These are phyloP conservation scores for Boletellus ananas DNA, from an alignment of 768 basidiomycete species.

Conservation along the genomic window DNA sequence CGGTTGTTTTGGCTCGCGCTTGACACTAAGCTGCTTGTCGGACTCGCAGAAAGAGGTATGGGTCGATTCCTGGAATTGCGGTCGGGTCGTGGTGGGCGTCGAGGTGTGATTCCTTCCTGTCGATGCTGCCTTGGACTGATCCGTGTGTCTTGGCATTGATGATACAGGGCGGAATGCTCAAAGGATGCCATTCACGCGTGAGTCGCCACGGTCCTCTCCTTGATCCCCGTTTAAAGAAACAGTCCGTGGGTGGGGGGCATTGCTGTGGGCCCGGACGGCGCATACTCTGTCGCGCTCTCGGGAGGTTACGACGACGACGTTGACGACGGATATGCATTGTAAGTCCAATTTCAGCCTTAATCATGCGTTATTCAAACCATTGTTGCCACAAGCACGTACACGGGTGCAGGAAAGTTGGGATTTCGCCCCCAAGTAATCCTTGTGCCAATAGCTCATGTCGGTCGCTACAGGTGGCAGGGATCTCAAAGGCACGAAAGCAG, in stretches of 20 bases:
- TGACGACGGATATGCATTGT: slow-evolving; percentile 81
- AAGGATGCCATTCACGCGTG: slow-evolving; percentile 82
- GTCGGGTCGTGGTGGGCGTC: slow-evolving; percentile 85
- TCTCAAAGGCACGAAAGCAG: slow-evolving; percentile 75
- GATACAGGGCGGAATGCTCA: slow-evolving; percentile 56
- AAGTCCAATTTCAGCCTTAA: slow-evolving; percentile 30
- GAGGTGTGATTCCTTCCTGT: slow-evolving; percentile 37
- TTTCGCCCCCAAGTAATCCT: neutral
- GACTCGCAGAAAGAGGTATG: slow-evolving; percentile 64
- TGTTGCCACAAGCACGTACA: slow-evolving; percentile 57
- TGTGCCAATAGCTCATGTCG: neutral
- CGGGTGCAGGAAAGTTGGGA: slow-evolving; percentile 57
- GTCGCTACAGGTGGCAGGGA: slow-evolving; percentile 67
- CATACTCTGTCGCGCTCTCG: slow-evolving; percentile 82
- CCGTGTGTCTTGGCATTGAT: neutral
- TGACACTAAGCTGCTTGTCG: slow-evolving; percentile 10
- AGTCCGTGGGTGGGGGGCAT: slow-evolving; percentile 89
- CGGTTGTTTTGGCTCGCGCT: slow-evolving; percentile 6
- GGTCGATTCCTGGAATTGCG: slow-evolving; percentile 71
- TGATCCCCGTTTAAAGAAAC: neutral
- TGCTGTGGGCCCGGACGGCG: slow-evolving; percentile 53
- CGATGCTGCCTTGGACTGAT: neutral
- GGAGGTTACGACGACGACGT: slow-evolving; percentile 89
- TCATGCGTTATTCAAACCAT: neutral
- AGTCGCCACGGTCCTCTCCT: slow-evolving; percentile 25